Evolutionary conservation across 495 filamentous ascomycete species (phyloP).

Genomic region (Penicillium maclennaniae): DNA sequence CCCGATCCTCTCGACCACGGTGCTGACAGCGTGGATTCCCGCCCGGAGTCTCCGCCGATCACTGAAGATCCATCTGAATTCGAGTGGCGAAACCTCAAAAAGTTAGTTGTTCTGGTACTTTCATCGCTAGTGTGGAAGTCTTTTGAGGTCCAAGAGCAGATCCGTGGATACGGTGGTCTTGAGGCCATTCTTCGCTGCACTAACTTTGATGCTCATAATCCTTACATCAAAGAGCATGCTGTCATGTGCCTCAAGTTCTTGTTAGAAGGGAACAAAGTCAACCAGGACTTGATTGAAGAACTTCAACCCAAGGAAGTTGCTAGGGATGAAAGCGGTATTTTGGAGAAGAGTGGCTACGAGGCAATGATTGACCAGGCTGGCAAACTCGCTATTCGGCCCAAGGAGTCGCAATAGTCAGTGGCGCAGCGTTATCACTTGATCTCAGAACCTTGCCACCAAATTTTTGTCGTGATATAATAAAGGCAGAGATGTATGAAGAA

Average conservation of each 20-base stretch:
- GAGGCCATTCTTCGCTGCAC: slow-evolving; percentile 84
- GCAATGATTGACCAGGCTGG: slow-evolving; percentile 52
- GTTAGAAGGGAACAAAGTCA: slow-evolving; percentile 78
- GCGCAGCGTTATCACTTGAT: background rate
- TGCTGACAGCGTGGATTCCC: slow-evolving; percentile 38
- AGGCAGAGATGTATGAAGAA: background rate
- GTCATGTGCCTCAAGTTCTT: slow-evolving; percentile 87
- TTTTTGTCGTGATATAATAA: background rate
- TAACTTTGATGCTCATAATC: slow-evolving; percentile 80
- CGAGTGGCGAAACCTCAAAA: slow-evolving; percentile 91
- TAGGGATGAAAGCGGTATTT: slow-evolving; percentile 42
- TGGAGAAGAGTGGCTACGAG: slow-evolving; percentile 51
- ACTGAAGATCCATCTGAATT: slow-evolving; percentile 82
- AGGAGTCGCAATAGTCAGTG: slow-evolving; percentile 12
- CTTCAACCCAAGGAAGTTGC: slow-evolving; percentile 54
- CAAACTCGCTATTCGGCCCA: slow-evolving; percentile 42
- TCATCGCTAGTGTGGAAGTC: slow-evolving; percentile 79
- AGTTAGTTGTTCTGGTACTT: slow-evolving; percentile 81
- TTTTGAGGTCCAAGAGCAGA: slow-evolving; percentile 76
- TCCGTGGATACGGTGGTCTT: slow-evolving; percentile 75
- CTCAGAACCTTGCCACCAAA: background rate
- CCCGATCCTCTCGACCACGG: slow-evolving; percentile 40
- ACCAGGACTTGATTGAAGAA: slow-evolving; percentile 68
- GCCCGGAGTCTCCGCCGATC: slow-evolving; percentile 58
- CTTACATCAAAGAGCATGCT: slow-evolving; percentile 85